phyloP scores from a whole-genome alignment of 2,329 filamentous ascomycete species.

The Lachnellula willkommii region DNA sequence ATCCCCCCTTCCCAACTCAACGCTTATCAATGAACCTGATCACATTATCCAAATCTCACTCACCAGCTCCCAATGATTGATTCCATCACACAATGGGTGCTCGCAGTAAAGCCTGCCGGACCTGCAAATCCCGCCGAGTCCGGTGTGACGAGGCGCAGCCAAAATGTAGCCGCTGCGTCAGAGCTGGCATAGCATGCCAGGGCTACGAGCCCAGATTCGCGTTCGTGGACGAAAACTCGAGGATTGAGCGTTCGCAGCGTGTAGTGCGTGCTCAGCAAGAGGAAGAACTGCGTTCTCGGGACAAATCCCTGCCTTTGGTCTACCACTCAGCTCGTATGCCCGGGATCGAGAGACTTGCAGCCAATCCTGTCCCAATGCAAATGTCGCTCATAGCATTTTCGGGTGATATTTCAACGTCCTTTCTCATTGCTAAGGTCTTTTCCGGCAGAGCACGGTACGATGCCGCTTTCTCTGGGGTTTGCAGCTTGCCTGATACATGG shows the following conservation, averaged over 20 bases:
- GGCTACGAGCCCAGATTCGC: conserved; percentile 26
- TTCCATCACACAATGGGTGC: conserved; percentile 1
- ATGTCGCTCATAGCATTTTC: not conserved
- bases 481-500: not conserved
- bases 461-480: not conserved
- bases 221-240: conserved; percentile 7
- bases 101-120: conserved; percentile 31
- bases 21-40: not conserved
- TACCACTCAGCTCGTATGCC: not conserved
- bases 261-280: not conserved
- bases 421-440: not conserved
- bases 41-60: not conserved
- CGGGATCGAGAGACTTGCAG: not conserved
- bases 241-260: not conserved
- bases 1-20: no score
- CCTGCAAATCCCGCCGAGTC: conserved; percentile 28
- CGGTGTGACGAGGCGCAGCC: conserved; percentile 33
- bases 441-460: not conserved
- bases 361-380: not conserved
- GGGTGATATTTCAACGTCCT: not conserved
- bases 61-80: not conserved
- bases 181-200: conserved; percentile 34
- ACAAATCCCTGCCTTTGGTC: not conserved
- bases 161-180: conserved; percentile 34
- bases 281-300: not conserved